These are phyloP conservation scores for Sugiyamaella novakii DNA, from an alignment of 1,139 yeast genomes.

Conservation along the genomic window DNA sequence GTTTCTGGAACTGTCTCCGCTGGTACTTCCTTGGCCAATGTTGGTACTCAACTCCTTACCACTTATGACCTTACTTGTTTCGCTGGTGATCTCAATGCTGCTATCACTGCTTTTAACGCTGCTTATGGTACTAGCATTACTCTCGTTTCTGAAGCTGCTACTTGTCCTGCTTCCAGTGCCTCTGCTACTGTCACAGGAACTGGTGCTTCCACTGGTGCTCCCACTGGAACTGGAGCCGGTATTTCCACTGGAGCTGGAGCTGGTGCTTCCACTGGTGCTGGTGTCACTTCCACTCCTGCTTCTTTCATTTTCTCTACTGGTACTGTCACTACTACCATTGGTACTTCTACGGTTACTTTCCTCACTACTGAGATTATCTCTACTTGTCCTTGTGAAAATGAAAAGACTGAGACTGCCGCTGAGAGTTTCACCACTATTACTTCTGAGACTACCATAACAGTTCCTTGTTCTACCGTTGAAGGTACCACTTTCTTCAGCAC, in stretches of 20 bases:
- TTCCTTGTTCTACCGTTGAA: slow-evolving; percentile 15
- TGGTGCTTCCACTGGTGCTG: no score
- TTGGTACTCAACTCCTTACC: slow-evolving; percentile 10
- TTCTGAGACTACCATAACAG: slow-evolving; percentile 11
- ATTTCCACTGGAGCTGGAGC: background rate
- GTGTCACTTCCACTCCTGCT: background rate
- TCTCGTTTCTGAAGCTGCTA: slow-evolving; percentile 13
- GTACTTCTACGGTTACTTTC: slow-evolving; percentile 16
- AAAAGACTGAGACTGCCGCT: slow-evolving; percentile 11
- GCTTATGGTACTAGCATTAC: slow-evolving; percentile 8
- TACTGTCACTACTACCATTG: slow-evolving; percentile 15
- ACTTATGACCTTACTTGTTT: slow-evolving; percentile 17
- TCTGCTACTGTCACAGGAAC: slow-evolving; percentile 3
- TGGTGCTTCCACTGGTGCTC: background rate
- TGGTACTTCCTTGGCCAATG: slow-evolving; percentile 5
- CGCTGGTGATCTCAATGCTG: slow-evolving; percentile 16
- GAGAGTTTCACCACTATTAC: slow-evolving; percentile 14
- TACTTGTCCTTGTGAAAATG: slow-evolving; percentile 21
- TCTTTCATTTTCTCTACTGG: slow-evolving; percentile 9
- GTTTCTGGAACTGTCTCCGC: slow-evolving; percentile 4
- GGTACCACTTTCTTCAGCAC: slow-evolving; percentile 13
- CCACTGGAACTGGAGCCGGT: background rate
- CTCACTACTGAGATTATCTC: slow-evolving; percentile 19
- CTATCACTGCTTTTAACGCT: slow-evolving; percentile 16
- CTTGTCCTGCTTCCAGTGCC: slow-evolving; percentile 8